Conservation (phyloP, 2,329 filamentous ascomycete genomes). For the Curvularia hawaiiensis region DNA sequence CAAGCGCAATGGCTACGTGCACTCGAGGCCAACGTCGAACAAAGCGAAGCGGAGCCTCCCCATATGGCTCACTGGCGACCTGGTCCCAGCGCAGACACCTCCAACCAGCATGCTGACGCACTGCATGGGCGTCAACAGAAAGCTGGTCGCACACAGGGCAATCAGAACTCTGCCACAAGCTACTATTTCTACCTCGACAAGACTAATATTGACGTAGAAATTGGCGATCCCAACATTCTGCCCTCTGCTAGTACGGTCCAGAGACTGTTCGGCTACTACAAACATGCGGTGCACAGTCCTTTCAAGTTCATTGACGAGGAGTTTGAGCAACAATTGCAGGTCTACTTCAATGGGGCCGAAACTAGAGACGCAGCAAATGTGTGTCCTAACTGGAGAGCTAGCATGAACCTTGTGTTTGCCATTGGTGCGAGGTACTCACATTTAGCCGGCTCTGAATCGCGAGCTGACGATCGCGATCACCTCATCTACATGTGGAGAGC, state of each 20-base stretch:
- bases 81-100: conserved; percentile 17
- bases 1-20: conserved; percentile 35
- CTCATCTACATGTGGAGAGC: conserved; percentile 41
- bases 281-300: conserved; percentile 29
- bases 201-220: conserved; percentile 19
- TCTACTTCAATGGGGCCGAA: conserved; percentile 6
- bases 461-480: conserved; percentile 33
- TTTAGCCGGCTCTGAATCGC: conserved; percentile 29
- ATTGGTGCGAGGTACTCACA: conserved; percentile 45
- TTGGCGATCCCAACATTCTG: conserved; percentile 28
- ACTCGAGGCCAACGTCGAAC: conserved; percentile 14
- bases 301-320: conserved; percentile 31
- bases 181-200: conserved; percentile 38
- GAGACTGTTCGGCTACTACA: conserved; percentile 38
- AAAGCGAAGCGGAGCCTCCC: conserved; percentile 13
- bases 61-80: conserved; percentile 25
- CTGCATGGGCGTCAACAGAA: conserved; percentile 5
- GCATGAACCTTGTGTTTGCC: conserved; percentile 48
- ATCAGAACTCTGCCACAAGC: not conserved
- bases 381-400: conserved; percentile 37
- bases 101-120: conserved; percentile 9
- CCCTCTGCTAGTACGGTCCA: conserved; percentile 34
- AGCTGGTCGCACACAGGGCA: not conserved
- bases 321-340: conserved; percentile 15
- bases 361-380: not conserved